Base-by-base conservation (phyloP, 805 yeast species). In the Peterozyma toletana region DNA sequence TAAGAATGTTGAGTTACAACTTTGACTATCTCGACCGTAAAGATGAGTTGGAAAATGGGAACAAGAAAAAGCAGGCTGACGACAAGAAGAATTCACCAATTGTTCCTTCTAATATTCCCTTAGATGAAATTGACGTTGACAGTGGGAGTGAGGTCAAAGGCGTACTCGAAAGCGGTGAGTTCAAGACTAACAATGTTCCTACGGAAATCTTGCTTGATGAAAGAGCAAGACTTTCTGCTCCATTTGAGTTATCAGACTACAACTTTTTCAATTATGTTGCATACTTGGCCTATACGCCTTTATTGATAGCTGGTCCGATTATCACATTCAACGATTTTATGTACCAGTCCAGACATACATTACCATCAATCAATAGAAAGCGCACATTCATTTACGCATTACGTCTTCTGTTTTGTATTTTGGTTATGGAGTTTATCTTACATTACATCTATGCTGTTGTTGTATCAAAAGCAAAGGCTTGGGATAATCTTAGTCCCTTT, bases 371-470 rank as follows among this genome's bases (percentile, higher is more conserved):
- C 33, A 71, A 75, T 42, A 48, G 56, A 42, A 72, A 68, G 40
- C 67, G 86, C 37, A 79, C 76, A 0, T 41, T 71, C 1, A 62
- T 74, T 0, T 93, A 90, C 60, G 86, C 83, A 0, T 42, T 78
- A 13, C 68, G 97, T 41, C 76, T 93, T 35, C 42, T 73, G 2
- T 70, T 88, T 48, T 88, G 96, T 59, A 66, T 91, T 9, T 58
- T 90, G 35, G 80, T 82, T 13, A 91, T 93, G 98, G 99, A 93
- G 64, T 73, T 88, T 48, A 58, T 91, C 10, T 65, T 93, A 33
- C 99, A 93, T 57, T 87, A 67, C 60, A 83, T 86, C 60, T 90
- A 93, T 55, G 98, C 91, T 11, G 96, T 87, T 30, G 98, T 98
- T 0, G 90, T 89, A 2, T 81, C 96, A 1, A 85, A 86, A 55